Evolutionary conservation across 2,329 filamentous ascomycete species (phyloP).

Genomic region (Thielaviopsis punctulata): DNA sequence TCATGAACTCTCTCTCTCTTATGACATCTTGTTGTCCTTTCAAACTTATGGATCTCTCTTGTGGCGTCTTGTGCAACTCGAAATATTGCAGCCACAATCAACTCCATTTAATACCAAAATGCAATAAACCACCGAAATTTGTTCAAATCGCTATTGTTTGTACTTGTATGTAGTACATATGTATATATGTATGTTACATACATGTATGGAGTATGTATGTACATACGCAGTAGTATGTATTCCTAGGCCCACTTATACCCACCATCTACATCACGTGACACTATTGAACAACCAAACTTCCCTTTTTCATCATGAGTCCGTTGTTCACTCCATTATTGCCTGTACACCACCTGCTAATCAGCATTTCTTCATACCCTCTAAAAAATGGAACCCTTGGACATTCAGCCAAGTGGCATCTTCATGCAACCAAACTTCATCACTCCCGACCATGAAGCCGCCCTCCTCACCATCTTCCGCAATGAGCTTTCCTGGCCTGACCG

Average conservation of each 20-base stretch:
- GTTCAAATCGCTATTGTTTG: background rate
- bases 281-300: too few relatives aligned
- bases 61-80: background rate
- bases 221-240: too few relatives aligned
- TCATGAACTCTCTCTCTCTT: too few relatives aligned
- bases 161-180: too few relatives aligned
- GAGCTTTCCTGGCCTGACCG: constrained; percentile 30
- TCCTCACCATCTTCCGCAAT: constrained; percentile 27
- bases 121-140: background rate
- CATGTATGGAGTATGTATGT: too few relatives aligned
- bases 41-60: background rate
- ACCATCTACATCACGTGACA: too few relatives aligned
- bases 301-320: too few relatives aligned
- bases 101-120: background rate
- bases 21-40: background rate
- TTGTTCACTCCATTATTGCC: background rate
- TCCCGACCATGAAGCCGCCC: constrained; percentile 25
- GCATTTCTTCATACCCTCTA: background rate
- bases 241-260: too few relatives aligned
- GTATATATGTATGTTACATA: too few relatives aligned
- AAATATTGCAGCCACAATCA: background rate
- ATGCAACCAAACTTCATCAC: constrained; percentile 32
- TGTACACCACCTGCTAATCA: background rate
- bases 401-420: constrained; percentile 22
- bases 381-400: constrained; percentile 16